phyloP scores from a whole-genome alignment of 306 rosid genomes.

The Hylodesmum podocarpum region DNA sequence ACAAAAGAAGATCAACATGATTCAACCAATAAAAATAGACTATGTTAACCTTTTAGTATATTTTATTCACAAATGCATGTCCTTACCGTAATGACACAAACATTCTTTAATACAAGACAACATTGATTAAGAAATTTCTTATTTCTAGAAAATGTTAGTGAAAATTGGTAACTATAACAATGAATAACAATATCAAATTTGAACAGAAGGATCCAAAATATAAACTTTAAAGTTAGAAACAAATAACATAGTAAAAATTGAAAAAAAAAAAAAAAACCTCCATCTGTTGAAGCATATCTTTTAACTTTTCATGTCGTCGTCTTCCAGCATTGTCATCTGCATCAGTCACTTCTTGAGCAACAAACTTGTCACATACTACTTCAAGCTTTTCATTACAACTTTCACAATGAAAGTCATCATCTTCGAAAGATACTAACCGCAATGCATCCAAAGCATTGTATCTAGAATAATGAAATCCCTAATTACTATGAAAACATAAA shows the following conservation, averaged over 20 bases:
- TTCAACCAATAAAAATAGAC: neutral
- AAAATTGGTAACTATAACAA: neutral
- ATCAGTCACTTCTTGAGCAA: slow-evolving; percentile 66
- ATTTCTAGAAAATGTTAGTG: neutral
- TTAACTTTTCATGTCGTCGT: slow-evolving; percentile 73
- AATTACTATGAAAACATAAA: slow-evolving; percentile 8
- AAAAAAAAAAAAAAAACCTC: slow-evolving; percentile 50
- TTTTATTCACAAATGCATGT: neutral
- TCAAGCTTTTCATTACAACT: slow-evolving; percentile 62
- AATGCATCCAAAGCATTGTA: slow-evolving; percentile 52
- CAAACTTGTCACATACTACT: slow-evolving; percentile 63
- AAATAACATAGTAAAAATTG: neutral
- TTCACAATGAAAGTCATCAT: slow-evolving; percentile 74
- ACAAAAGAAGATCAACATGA: neutral
- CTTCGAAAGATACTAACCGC: slow-evolving; percentile 58
- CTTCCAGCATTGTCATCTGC: slow-evolving; percentile 84
- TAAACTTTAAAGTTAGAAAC: neutral
- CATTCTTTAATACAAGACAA: neutral
- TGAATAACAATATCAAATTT: neutral
- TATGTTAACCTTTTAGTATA: neutral
- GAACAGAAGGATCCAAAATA: neutral
- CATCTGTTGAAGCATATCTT: slow-evolving; percentile 81
- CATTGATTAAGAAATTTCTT: neutral
- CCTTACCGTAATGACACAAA: neutral
- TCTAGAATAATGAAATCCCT: slow-evolving; percentile 35